Conservation (phyloP, 2,329 filamentous ascomycete genomes). For the Bipolaris oryzae region DNA sequence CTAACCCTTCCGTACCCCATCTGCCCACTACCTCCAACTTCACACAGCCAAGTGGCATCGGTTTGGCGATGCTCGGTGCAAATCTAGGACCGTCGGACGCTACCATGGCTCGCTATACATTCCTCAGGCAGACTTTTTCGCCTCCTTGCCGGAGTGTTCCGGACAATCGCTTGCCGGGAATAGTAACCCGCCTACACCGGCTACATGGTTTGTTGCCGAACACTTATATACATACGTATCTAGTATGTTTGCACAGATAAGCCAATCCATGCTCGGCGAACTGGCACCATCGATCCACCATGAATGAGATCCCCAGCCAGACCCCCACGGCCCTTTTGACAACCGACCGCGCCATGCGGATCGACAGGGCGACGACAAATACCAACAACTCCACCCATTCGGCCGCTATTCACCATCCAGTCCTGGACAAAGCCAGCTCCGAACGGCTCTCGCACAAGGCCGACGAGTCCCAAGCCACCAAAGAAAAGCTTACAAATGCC, state of each 20-base stretch:
- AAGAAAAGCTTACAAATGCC: conserved; percentile 1
- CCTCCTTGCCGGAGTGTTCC: background rate
- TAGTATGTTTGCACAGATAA: background rate
- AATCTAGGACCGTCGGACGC: background rate
- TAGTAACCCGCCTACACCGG: background rate
- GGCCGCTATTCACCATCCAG: background rate
- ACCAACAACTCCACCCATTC: conserved; percentile 1
- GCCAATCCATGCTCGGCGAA: background rate
- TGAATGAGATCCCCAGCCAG: background rate
- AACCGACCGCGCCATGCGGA: background rate
- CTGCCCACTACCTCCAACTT: background rate
- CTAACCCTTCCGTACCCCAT: background rate
- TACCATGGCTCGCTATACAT: background rate
- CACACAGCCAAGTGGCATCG: background rate
- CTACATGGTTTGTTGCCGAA: background rate
- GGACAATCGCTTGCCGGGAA: background rate
- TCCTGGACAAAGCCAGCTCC: background rate
- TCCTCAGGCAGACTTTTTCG: background rate
- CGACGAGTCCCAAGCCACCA: background rate
- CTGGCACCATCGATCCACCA: background rate
- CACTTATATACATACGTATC: background rate
- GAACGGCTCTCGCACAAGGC: background rate
- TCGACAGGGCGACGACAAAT: background rate
- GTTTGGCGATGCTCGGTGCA: background rate
- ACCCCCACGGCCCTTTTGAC: background rate